Base-by-base conservation (phyloP, 2,329 filamentous ascomycete genomes). In the Botryotinia globosa region DNA sequence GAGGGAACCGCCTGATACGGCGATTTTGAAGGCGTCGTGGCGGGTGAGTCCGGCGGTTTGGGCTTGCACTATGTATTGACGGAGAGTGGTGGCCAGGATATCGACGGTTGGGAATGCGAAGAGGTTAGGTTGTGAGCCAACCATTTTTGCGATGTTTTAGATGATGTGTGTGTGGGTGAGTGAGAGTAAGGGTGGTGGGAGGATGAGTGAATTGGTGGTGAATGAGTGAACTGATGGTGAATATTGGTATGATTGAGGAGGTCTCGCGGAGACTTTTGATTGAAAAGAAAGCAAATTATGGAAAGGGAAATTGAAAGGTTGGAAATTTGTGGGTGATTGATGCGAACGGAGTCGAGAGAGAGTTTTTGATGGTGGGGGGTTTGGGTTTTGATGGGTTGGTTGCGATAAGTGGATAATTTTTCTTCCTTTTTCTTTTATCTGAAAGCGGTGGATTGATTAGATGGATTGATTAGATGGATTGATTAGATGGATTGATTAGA, bases 1-100 rank as follows among this genome's bases (percentile, higher is more conserved):
- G 63, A 99, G 89, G 25, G 94, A 98, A 78, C 96, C 96, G 77
- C 96, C 96, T 0, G 95, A 98, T 70, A 98, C 92, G 77, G 91
- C 96, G 74, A 99, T 86, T 83, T 97, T 95, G 88, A 99, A 98
- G 81, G 87, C 87, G 75, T 88, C 87, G 83, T 98, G 96, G 75
- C 94, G 92, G 77, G 86, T 85, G 75, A 98, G 84, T 73, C 94
- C 94, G 74, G 90, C 88, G 80, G 91, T 91, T 83, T 99, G 95
- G 79, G 88, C 90, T 79, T 92, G 88, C 78, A 98, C 87, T 79
- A 98, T 86, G 83, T 97, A 98, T 78, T 89, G 85, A 80, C 94
- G 92, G 78, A 99, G 89, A 76, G 91, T 90, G 51, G 87, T 85
- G 32, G 94, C 93, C 77, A 99, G 90, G 74, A 89, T 85, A 76